phyloP scores from a whole-genome alignment of 176 grass and related monocot species.

The Canna indica region DNA sequence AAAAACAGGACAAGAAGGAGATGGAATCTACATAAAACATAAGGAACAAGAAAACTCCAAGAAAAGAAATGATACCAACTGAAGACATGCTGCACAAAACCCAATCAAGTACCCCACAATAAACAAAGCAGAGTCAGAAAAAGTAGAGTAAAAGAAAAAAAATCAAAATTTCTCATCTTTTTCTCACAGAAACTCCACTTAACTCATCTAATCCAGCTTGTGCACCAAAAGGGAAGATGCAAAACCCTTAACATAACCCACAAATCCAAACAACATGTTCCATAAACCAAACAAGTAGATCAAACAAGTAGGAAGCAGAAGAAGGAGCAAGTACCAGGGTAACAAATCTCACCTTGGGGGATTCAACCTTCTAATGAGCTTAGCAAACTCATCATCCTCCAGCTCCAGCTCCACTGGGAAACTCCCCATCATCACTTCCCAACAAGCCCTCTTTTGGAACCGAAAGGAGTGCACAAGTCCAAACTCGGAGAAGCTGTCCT shows the following conservation, averaged over 20 bases:
- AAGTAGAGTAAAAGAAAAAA: not conserved
- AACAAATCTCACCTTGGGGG: not conserved
- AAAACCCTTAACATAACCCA: too few relatives aligned
- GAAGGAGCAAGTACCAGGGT: not conserved
- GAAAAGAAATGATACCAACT: too few relatives aligned
- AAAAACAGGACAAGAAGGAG: not conserved
- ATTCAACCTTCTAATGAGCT: conserved; percentile 2
- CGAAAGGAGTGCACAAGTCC: not conserved
- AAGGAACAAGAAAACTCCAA: not conserved
- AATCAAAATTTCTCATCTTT: not conserved
- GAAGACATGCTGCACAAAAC: too few relatives aligned
- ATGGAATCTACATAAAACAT: too few relatives aligned
- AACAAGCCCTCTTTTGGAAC: too few relatives aligned
- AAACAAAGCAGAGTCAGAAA: not conserved
- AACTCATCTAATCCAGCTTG: not conserved
- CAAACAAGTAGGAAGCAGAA: not conserved
- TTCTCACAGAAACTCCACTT: not conserved
- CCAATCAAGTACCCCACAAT: not conserved
- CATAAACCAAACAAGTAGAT: not conserved
- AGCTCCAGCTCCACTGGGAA: not conserved
- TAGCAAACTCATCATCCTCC: conserved; percentile 1
- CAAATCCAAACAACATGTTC: not conserved
- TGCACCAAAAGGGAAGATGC: not conserved
- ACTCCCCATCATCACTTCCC: not conserved
- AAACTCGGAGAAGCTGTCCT: not conserved